Conservation (phyloP, 805 yeast genomes). For the Saturnispora serradocipensis region DNA sequence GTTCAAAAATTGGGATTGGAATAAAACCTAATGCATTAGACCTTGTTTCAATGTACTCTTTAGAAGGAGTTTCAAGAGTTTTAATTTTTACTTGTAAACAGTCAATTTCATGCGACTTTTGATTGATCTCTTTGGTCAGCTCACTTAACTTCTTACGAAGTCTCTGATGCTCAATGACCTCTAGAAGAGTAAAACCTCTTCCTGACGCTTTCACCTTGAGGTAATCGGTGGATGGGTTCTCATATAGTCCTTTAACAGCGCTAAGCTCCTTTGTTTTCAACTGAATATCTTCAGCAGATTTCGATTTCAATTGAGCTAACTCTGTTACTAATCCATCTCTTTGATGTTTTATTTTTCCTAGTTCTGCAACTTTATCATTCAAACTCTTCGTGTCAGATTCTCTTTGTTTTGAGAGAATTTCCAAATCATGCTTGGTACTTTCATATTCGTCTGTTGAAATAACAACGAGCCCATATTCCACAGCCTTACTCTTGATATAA, state of each 20-base stretch:
- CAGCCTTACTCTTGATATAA: slow-evolving; percentile 14
- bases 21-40: slow-evolving; percentile 13
- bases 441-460: slow-evolving; percentile 12
- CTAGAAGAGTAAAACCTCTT: slow-evolving; percentile 1
- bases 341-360: background rate
- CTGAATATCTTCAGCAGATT: slow-evolving; percentile 1
- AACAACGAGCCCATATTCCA: slow-evolving; percentile 9
- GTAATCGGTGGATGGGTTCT: slow-evolving; percentile 11
- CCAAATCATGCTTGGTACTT: background rate
- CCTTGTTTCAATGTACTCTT: slow-evolving; percentile 21
- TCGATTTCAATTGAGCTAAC: background rate
- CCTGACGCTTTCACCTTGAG: slow-evolving; percentile 4
- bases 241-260: slow-evolving; percentile 4
- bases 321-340: background rate
- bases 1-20: slow-evolving; percentile 16
- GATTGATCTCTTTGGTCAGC: slow-evolving; percentile 1
- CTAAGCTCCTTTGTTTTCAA: background rate
- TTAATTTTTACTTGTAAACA: background rate
- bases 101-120: slow-evolving; percentile 7
- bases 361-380: background rate
- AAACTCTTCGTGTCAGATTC: background rate
- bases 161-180: background rate
- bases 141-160: background rate
- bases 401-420: background rate
- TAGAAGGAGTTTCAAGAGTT: slow-evolving; percentile 18